Conservation (phyloP, 1,139 yeast species). For the Yarrowia galli region DNA sequence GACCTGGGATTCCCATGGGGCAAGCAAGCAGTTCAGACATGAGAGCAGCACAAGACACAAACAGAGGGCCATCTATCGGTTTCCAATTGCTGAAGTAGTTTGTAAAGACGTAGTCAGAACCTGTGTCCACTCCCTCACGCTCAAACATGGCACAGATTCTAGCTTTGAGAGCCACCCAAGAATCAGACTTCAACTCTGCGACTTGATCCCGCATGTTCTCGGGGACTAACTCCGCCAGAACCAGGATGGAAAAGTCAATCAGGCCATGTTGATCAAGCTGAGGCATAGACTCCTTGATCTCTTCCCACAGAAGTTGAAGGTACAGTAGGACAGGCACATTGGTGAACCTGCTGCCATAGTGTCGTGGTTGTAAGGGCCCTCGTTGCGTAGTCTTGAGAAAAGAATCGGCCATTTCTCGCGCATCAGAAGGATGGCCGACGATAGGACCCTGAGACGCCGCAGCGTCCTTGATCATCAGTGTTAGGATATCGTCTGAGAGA, state of each 20-base stretch:
- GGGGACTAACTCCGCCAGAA: conserved; percentile 8
- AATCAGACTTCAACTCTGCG: not conserved
- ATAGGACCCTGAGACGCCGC: not conserved
- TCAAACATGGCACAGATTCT: conserved; percentile 10
- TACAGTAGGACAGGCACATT: conserved; percentile 16
- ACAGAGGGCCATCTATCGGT: not conserved
- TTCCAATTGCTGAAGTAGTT: conserved; percentile 20
- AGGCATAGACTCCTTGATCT: conserved; percentile 5
- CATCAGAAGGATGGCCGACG: not conserved
- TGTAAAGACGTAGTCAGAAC: conserved; percentile 6
- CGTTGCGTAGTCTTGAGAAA: conserved; percentile 5
- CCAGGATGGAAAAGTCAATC: not conserved
- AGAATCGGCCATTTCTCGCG: not conserved
- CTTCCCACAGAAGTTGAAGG: conserved; percentile 2
- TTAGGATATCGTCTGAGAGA: conserved; percentile 1
- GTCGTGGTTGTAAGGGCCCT: not conserved
- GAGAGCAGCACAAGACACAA: conserved; percentile 18
- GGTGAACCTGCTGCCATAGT: conserved; percentile 9
- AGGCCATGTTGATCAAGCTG: conserved; percentile 7
- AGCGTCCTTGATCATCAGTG: conserved; percentile 10
- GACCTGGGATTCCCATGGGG: conserved; percentile 24
- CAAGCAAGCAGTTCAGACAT: conserved; percentile 19
- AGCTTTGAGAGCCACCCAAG: conserved; percentile 31
- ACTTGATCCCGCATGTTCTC: not conserved
- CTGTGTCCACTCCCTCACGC: conserved; percentile 11